Evolutionary conservation across 1,139 yeast species (phyloP).

Genomic region (Hemisphaericaspora subhashii): DNA sequence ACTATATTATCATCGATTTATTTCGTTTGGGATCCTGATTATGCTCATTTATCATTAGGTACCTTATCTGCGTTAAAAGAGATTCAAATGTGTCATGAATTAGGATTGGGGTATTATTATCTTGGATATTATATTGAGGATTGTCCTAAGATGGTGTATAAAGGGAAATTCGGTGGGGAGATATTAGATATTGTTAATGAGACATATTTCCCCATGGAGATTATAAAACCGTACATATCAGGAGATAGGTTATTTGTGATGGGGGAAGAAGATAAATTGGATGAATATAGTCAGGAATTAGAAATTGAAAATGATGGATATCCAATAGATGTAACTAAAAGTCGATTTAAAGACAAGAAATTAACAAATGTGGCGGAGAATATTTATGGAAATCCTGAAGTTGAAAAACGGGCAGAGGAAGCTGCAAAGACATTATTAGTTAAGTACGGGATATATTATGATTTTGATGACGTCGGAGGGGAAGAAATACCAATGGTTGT

Average conservation of each 20-base stretch:
- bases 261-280: conserved; percentile 18
- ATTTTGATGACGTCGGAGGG: neutral
- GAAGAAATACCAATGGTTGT: conserved; percentile 42
- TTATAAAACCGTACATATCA: conserved; percentile 28
- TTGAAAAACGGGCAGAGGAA: conserved; percentile 20
- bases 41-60: conserved; percentile 69
- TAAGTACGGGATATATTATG: conserved; percentile 8
- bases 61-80: conserved; percentile 77
- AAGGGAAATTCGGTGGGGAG: conserved; percentile 76
- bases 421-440: conserved; percentile 21
- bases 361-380: conserved; percentile 33
- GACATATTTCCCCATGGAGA: conserved; percentile 43
- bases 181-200: conserved; percentile 54
- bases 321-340: conserved; percentile 17
- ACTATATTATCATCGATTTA: conserved; percentile 80
- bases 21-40: conserved; percentile 87
- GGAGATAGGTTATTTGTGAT: conserved; percentile 46
- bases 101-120: conserved; percentile 54
- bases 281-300: conserved; percentile 13
- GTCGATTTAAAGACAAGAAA: conserved; percentile 12
- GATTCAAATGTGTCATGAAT: conserved; percentile 48
- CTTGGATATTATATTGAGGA: conserved; percentile 79
- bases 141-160: conserved; percentile 82
- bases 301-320: conserved; percentile 19
- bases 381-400: conserved; percentile 28